A percentile compares a stretch with the other conserved stretches of the same genome.
Conservation (phyloP, 345 rosid genomes). For the Psidium friedrichsthalianum region DNA sequence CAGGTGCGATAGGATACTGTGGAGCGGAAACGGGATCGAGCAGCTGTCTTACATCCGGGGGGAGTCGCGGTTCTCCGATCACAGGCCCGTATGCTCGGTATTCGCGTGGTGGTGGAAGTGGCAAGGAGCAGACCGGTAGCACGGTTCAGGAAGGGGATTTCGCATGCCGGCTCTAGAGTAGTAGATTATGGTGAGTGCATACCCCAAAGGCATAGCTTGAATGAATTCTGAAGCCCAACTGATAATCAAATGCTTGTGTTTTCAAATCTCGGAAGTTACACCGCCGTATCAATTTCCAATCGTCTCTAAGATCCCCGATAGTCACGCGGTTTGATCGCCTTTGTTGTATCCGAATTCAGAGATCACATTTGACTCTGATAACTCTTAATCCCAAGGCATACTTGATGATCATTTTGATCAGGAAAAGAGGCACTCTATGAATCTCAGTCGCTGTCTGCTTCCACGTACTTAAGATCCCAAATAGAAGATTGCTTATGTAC, state of each 20-base stretch:
- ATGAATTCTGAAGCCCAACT: conserved; percentile 16
- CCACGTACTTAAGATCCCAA: conserved; percentile 26
- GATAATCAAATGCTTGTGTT: background rate
- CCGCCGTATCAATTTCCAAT: background rate
- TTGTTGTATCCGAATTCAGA: background rate
- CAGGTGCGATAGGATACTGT: conserved; percentile 94
- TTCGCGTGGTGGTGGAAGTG: conserved; percentile 51
- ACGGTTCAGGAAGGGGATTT: conserved; percentile 65
- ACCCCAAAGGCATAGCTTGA: conserved; percentile 59
- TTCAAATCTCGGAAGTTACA: background rate
- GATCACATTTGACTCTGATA: background rate
- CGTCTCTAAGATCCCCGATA: background rate
- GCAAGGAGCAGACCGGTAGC: conserved; percentile 23
- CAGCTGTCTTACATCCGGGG: conserved; percentile 68
- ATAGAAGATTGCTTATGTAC: conserved; percentile 11
- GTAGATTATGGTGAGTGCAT: conserved; percentile 41
- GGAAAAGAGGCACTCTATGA: no score
- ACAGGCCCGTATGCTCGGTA: conserved; percentile 80
- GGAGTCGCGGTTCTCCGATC: conserved; percentile 90
- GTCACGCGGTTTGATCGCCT: rapidly evolving
- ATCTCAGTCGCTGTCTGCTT: background rate
- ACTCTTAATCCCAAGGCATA: background rate
- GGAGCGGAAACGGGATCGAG: conserved; percentile 75
- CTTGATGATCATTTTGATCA: no score
- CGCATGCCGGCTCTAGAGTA: conserved; percentile 33